Conservation (phyloP, 768 basidiomycete genomes). For the Cubamyces lactineus region DNA sequence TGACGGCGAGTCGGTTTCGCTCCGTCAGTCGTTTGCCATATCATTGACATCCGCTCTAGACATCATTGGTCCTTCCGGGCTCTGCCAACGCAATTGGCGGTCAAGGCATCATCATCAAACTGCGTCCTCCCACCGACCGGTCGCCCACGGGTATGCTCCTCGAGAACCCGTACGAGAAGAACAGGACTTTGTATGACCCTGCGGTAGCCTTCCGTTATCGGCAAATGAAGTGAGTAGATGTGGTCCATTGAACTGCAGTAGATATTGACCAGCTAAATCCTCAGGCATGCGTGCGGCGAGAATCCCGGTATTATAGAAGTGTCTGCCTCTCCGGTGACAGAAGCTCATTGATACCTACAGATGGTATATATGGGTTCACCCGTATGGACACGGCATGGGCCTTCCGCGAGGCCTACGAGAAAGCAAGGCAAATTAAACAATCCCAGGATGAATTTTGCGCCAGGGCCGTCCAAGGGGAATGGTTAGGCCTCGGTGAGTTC, state of each 20-base stretch:
- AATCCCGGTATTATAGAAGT: conserved; percentile 46
- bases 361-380: conserved; percentile 37
- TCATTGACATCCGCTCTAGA: conserved; percentile 29
- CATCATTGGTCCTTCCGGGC: conserved; percentile 76
- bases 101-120: conserved; percentile 79
- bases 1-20: conserved; percentile 47
- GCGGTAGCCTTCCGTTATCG: conserved; percentile 63
- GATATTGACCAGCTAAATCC: not conserved
- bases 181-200: conserved; percentile 50
- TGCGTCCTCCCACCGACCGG: conserved; percentile 69
- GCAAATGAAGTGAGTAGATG: conserved; percentile 66
- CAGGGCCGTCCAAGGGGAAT: conserved; percentile 48
- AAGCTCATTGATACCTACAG: not conserved
- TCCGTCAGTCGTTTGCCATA: not conserved
- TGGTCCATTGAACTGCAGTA: not conserved
- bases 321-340: no score
- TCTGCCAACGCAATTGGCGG: conserved; percentile 59
- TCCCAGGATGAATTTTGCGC: conserved; percentile 71
- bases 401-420: conserved; percentile 71
- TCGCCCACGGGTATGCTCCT: conserved; percentile 75
- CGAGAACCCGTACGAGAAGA: conserved; percentile 70
- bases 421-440: conserved; percentile 64
- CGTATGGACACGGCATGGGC: conserved; percentile 71
- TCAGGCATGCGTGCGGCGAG: conserved; percentile 44
- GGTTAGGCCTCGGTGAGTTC: conserved; percentile 54